Percentiles rank a stretch among this genome's conserved stretches.
Conservation (phyloP, 2,329 filamentous ascomycete genomes). For the Hypoxylon sp. region DNA sequence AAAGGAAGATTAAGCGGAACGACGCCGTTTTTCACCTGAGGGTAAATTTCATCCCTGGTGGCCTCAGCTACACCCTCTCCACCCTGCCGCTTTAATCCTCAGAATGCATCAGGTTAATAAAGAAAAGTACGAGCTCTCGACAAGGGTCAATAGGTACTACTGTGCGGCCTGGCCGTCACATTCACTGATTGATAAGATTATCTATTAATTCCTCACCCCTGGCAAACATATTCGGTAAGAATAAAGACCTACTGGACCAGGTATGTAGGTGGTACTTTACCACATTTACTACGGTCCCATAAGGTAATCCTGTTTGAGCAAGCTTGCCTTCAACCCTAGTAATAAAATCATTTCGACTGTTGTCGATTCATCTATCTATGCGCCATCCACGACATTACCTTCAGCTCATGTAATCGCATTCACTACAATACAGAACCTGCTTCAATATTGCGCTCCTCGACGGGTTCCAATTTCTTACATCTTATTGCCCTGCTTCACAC, state of each 20-base stretch:
- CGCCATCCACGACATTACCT: slow-evolving; percentile 10
- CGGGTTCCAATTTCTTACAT: not conserved
- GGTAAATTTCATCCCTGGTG: slow-evolving; percentile 16
- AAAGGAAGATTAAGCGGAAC: slow-evolving; percentile 18
- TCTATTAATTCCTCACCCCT: slow-evolving; percentile 30
- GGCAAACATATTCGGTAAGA: slow-evolving; percentile 19
- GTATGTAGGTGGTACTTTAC: slow-evolving; percentile 11
- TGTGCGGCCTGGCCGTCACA: slow-evolving; percentile 20
- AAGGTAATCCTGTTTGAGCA: slow-evolving; percentile 2
- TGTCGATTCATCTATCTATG: slow-evolving; percentile 12
- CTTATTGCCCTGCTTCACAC: slow-evolving; percentile 7
- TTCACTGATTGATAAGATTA: slow-evolving; percentile 49
- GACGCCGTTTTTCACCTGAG: slow-evolving; percentile 10
- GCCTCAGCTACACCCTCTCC: slow-evolving; percentile 24
- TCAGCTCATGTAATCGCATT: slow-evolving; percentile 6
- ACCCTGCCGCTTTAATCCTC: slow-evolving; percentile 34
- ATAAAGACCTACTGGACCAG: slow-evolving; percentile 3
- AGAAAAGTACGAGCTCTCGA: slow-evolving; percentile 14
- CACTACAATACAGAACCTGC: slow-evolving; percentile 3
- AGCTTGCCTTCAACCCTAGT: not conserved
- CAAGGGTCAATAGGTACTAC: slow-evolving; percentile 33
- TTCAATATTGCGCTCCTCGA: slow-evolving; percentile 8
- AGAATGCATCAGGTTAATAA: slow-evolving; percentile 28
- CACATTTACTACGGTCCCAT: slow-evolving; percentile 3
- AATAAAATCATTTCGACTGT: slow-evolving; percentile 7